phyloP scores from a whole-genome alignment of 257 asterid genomes.

The Linaria vulgaris region DNA sequence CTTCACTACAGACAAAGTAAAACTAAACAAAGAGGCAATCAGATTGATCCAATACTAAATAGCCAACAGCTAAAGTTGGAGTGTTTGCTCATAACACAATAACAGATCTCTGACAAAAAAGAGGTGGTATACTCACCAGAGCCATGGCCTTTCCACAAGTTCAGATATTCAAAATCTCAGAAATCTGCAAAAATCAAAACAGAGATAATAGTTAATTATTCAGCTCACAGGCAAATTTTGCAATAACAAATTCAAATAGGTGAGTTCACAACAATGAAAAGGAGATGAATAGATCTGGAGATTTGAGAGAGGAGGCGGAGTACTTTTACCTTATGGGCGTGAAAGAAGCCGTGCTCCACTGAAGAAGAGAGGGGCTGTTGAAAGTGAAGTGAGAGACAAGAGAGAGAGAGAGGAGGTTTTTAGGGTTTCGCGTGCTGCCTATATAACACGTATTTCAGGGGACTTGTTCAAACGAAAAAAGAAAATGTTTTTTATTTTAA shows the following conservation, averaged over 20 bases:
- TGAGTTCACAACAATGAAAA: too few species aligned
- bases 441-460: background rate
- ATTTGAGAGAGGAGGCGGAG: background rate
- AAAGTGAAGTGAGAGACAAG: too few species aligned
- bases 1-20: background rate
- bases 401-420: constrained; percentile 26
- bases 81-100: background rate
- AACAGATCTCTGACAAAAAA: constrained; percentile 32
- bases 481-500: background rate
- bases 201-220: background rate
- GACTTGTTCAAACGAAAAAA: background rate
- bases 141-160: constrained; percentile 53
- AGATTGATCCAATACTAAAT: too few species aligned
- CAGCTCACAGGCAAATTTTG: background rate
- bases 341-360: constrained; percentile 32
- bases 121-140: constrained; percentile 50
- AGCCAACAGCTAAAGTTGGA: background rate
- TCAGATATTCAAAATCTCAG: constrained; percentile 25
- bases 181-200: constrained; percentile 27
- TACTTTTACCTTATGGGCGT: constrained; percentile 23
- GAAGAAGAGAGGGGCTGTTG: constrained; percentile 19
- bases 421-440: constrained; percentile 42
- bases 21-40: background rate
- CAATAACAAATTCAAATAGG: background rate
- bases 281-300: constrained; percentile 1